Evolutionary conservation across 345 rosid species (phyloP).

Genomic region (Citrus maxima): DNA sequence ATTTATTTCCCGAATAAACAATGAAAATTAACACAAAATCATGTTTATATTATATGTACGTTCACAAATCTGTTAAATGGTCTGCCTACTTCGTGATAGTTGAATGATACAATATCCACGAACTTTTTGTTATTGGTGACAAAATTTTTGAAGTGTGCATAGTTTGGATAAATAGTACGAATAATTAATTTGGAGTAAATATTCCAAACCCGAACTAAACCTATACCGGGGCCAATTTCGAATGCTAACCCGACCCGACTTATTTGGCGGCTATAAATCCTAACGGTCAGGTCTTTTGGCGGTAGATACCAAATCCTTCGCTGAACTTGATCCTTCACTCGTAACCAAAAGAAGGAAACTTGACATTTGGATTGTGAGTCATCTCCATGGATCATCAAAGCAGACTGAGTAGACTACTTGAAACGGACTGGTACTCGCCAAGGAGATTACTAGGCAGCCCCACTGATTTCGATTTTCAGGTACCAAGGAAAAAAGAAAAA

Average conservation of each 20-base stretch:
- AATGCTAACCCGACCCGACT: conserved; percentile 4
- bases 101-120: too few species aligned
- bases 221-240: not conserved
- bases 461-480: conserved; percentile 33
- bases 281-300: conserved; percentile 32
- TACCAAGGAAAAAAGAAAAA: not conserved
- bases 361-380: not conserved
- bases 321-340: not conserved
- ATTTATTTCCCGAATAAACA: too few species aligned
- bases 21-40: too few species aligned
- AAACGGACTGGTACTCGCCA: conserved; percentile 48
- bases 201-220: not conserved
- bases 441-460: conserved; percentile 38
- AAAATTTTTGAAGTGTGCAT: too few species aligned
- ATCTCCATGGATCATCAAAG: conserved; percentile 31
- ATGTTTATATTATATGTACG: too few species aligned
- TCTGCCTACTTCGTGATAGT: too few species aligned
- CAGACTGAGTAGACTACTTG: conserved; percentile 7
- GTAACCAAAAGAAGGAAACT: not conserved
- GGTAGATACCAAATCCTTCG: conserved; percentile 8
- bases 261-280: not conserved
- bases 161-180: too few species aligned
- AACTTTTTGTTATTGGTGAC: too few species aligned
- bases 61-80: too few species aligned
- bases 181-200: not conserved